These are phyloP conservation scores for Sugiyamaella novakii DNA, from an alignment of 1,139 yeast genomes.

Conservation along the genomic window DNA sequence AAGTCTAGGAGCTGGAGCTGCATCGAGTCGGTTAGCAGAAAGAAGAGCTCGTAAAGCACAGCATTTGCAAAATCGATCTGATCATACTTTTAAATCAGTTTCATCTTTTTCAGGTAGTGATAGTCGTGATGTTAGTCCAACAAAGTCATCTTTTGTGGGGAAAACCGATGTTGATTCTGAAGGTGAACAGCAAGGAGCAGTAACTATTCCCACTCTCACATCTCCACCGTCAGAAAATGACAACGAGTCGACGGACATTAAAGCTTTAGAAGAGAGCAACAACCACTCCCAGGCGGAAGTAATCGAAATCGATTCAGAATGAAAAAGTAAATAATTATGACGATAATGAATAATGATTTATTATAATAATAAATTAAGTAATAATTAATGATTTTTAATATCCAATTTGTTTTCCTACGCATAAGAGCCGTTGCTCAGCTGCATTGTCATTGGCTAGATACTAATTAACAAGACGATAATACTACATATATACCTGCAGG, in stretches of 20 bases:
- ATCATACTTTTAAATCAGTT: constrained; percentile 12
- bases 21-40: constrained; percentile 31
- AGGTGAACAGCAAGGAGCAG: not conserved
- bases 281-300: constrained; percentile 4
- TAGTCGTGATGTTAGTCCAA: not conserved
- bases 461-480: too few relatives aligned
- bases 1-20: constrained; percentile 24
- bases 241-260: constrained; percentile 1
- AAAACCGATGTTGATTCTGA: constrained; percentile 1
- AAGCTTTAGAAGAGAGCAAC: constrained; percentile 6
- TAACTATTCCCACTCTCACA: not conserved
- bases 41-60: constrained; percentile 36
- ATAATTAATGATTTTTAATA: too few relatives aligned
- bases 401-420: too few relatives aligned
- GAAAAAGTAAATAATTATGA: constrained; percentile 12
- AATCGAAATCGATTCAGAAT: constrained; percentile 20
- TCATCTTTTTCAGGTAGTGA: constrained; percentile 8
- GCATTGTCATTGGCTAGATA: too few relatives aligned
- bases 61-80: constrained; percentile 27
- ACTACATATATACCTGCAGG: too few relatives aligned
- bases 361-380: constrained; percentile 15
- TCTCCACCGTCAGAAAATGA: not conserved
- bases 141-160: not conserved
- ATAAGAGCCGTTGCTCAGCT: too few relatives aligned
- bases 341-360: constrained; percentile 19